Evolutionary conservation across 1,284 basidiomycete genomes (phyloP), one percentile per base, ranked within the genome.

Genomic region (Moesziomyces antarcticus): DNA sequence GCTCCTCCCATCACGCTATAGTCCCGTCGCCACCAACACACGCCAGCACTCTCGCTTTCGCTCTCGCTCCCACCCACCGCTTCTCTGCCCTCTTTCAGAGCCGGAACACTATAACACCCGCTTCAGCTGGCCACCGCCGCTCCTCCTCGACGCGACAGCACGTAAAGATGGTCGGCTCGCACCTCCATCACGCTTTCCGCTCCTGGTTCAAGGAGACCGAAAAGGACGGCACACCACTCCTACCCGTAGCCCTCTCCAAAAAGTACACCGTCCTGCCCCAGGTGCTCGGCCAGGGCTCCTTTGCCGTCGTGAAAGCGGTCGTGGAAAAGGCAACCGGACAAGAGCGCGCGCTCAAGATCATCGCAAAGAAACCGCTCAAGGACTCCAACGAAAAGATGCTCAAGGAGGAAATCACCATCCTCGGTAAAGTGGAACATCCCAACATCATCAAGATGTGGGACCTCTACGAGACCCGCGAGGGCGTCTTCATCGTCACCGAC

Each of bases 381-480:
- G 80, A 82, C 27, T 75, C 57, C 63, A 79, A 75, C 52, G 77
- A 82, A 40, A 76, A 78, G 60, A 79, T 79, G 77, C 77, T 79
- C 63, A 70, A 78, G 64, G 67, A 68, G 42, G 82, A 84, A 50
- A 80, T 84, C 59, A 62, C 73, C 56, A 82, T 84, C 51, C 70
- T 84, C 37, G 66, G 73, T 35, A 68, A 61, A n/a, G 72, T 84
- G 0, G 63, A 80, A 30, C 75, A 83, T 53, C 77, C 79, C 41
- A 75, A 83, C 65, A 77, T 80, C 66, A 80, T 82, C 64, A 81
- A 77, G 43, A 76, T 84, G 67, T 79, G 80, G 75, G 82, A 84
- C 49, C 56, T 83, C 21, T 83, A 76, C 64, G 82, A 83, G 51
- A 81, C 82, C 6, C 78, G 77, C n/a, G 81, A 84, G 51, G 82